phyloP scores from a whole-genome alignment of 768 basidiomycete genomes.

The Hericium rajendrae region DNA sequence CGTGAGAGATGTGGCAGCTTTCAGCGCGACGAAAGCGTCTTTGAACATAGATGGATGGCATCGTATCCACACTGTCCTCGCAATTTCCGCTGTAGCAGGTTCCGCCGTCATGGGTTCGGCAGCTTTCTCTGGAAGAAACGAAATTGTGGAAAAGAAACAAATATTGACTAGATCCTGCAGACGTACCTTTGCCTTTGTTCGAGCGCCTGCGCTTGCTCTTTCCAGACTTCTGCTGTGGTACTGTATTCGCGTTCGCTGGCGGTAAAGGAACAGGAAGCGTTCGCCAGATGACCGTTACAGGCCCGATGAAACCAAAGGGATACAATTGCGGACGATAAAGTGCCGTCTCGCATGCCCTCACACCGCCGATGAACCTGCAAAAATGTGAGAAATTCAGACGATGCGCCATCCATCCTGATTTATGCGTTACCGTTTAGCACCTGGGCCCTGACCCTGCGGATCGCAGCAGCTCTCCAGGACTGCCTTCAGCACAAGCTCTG shows the following conservation, averaged over 20 bases:
- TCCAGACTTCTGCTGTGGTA: neutral
- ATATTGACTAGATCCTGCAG: neutral
- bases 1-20: slow-evolving; percentile 37
- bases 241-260: slow-evolving; percentile 1
- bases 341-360: slow-evolving; percentile 55
- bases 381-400: neutral
- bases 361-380: slow-evolving; percentile 54
- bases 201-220: slow-evolving; percentile 23
- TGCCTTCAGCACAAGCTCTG: slow-evolving; percentile 40
- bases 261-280: slow-evolving; percentile 20
- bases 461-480: slow-evolving; percentile 53
- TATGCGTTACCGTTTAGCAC: slow-evolving; percentile 43
- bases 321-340: slow-evolving; percentile 55
- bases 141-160: neutral
- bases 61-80: slow-evolving; percentile 63
- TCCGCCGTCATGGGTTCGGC: neutral
- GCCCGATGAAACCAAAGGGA: slow-evolving; percentile 64
- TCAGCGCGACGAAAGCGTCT: slow-evolving; percentile 44
- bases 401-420: neutral
- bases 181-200: slow-evolving; percentile 6
- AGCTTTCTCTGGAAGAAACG: neutral
- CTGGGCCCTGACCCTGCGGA: slow-evolving; percentile 50
- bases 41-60: slow-evolving; percentile 68
- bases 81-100: neutral
- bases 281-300: slow-evolving; percentile 68